These are phyloP conservation scores for Beauveria sp. DNA, from an alignment of 2,329 filamentous ascomycete species.

Conservation along the genomic window DNA sequence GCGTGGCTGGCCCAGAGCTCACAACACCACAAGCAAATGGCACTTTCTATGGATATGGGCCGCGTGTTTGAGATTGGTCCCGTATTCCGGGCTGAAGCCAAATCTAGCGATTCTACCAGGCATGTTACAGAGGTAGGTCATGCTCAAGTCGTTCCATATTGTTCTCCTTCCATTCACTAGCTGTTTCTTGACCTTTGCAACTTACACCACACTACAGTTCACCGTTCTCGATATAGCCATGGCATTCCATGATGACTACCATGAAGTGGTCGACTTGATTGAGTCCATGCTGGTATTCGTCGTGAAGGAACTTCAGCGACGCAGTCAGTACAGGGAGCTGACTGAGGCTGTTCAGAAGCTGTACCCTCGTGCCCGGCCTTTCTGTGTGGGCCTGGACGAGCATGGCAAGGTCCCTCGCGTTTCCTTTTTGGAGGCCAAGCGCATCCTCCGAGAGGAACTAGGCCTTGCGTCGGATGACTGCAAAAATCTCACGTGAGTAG, in stretches of 20 bases:
- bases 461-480: neutral
- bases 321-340: neutral
- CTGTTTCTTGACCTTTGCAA: neutral
- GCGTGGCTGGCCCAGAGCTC: conserved; percentile 2
- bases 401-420: neutral
- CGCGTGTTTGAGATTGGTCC: conserved; percentile 4
- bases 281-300: neutral
- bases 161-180: neutral
- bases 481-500: neutral
- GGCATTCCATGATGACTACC: neutral
- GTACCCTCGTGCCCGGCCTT: neutral
- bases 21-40: conserved; percentile 6
- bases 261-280: neutral
- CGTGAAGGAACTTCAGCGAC: neutral
- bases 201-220: neutral
- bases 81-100: neutral
- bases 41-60: neutral
- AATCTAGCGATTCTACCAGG: neutral
- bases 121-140: neutral
- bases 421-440: neutral
- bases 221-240: neutral
- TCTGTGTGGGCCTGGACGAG: neutral
- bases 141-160: too few species aligned
- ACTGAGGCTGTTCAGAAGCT: neutral
- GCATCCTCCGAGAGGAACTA: neutral